Percentiles rank a stretch among this genome's conserved stretches.
Evolutionary conservation across 225 moss, liverwort and hornwort genomes (phyloP).

Genomic region (Thuidium tamariscinum): DNA sequence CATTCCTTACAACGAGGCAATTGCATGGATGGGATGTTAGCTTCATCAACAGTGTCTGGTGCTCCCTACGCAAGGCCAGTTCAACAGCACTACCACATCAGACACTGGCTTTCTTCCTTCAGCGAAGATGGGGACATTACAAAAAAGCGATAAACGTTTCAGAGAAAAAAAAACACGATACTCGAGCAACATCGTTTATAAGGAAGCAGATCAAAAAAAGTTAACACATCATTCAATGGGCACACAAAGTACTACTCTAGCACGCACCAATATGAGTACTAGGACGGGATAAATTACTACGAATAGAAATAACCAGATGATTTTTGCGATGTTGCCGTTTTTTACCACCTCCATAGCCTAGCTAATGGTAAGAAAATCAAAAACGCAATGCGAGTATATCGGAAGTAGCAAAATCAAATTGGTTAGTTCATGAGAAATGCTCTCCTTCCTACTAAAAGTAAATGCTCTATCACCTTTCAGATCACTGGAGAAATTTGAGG

Average conservation of each 20-base stretch:
- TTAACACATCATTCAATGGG: neutral
- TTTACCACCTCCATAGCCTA: neutral
- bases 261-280: neutral
- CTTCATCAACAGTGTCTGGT: slow-evolving; percentile 51
- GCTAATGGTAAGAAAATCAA: neutral
- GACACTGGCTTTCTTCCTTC: neutral
- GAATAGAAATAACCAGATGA: neutral
- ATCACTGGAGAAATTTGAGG: neutral
- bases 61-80: slow-evolving; percentile 41
- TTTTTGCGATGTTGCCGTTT: neutral
- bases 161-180: too few species aligned
- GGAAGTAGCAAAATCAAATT: neutral
- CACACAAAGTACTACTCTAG: neutral
- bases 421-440: neutral
- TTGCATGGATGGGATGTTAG: slow-evolving; percentile 53
- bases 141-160: neutral
- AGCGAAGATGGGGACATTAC: neutral
- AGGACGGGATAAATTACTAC: neutral
- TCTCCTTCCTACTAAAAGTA: neutral
- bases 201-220: neutral
- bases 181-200: neutral
- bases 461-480: neutral
- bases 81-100: neutral
- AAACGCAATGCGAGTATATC: neutral
- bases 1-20: slow-evolving; percentile 74